Percentiles rank a stretch among this genome's conserved stretches.
phyloP scores from a whole-genome alignment of 176 grass and related monocot genomes.

The Eragrostis curvula region DNA sequence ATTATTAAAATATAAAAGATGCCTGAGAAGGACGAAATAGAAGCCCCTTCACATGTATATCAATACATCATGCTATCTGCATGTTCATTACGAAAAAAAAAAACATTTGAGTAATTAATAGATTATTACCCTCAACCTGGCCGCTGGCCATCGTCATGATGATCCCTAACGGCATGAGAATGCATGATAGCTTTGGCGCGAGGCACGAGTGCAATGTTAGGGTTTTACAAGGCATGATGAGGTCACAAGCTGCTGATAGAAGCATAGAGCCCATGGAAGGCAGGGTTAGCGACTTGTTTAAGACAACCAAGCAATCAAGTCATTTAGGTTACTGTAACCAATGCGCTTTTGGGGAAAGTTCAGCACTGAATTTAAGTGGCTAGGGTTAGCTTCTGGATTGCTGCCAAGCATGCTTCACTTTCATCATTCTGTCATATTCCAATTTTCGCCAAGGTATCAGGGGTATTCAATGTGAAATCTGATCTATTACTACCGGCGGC shows the following conservation, averaged over 20 bases:
- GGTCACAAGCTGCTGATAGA: constrained; percentile 28
- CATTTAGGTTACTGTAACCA: constrained; percentile 31
- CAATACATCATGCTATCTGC: constrained; percentile 17
- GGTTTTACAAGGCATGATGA: constrained; percentile 48
- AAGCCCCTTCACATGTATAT: too few species aligned
- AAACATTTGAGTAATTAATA: constrained; percentile 28
- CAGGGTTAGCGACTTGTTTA: constrained; percentile 47
- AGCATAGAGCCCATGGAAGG: constrained; percentile 20
- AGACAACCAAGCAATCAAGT: constrained; percentile 11
- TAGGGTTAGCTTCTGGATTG: constrained; percentile 59
- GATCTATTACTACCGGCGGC: too few species aligned
- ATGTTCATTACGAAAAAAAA: constrained; percentile 28
- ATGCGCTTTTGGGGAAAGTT: constrained; percentile 53
- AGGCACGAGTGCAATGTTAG: constrained; percentile 47
- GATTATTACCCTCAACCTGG: constrained; percentile 31
- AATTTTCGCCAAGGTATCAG: neutral
- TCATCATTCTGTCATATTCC: constrained; percentile 43
- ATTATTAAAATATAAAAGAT: too few species aligned
- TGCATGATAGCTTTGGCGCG: constrained; percentile 39
- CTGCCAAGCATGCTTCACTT: constrained; percentile 54
- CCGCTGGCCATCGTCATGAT: constrained; percentile 45
- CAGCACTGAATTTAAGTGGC: constrained; percentile 65
- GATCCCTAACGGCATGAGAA: constrained; percentile 46
- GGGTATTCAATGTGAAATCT: too few species aligned
- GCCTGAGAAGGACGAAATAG: too few species aligned